Evolutionary conservation across 805 yeast species (phyloP).

Genomic region (Pichia manshurica): DNA sequence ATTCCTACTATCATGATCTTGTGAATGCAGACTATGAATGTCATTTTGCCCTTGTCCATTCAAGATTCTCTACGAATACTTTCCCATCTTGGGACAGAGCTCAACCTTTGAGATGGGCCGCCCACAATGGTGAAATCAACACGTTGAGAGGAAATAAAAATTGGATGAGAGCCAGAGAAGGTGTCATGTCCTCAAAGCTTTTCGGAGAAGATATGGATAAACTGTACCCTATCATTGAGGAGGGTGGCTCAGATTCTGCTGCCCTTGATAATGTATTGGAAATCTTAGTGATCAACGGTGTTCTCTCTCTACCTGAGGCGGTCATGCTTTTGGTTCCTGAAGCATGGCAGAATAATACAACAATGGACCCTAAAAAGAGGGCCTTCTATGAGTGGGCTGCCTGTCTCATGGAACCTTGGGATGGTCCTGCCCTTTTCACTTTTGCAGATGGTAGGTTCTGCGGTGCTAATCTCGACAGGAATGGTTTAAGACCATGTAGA

Average conservation of each 20-base stretch:
- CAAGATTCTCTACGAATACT: constrained; percentile 95
- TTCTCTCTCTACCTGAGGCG: constrained; percentile 89
- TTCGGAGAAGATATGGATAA: constrained; percentile 91
- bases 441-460: constrained; percentile 97
- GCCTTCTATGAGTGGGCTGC: constrained; percentile 99
- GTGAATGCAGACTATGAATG: constrained; percentile 88
- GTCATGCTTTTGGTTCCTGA: constrained; percentile 96
- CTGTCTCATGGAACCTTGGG: constrained; percentile 99
- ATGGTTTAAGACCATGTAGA: constrained; percentile 97
- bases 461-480: constrained; percentile 97
- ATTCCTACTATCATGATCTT: constrained; percentile 88
- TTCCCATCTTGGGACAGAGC: constrained; percentile 99
- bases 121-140: constrained; percentile 98
- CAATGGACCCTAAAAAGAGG: constrained; percentile 84
- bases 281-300: constrained; percentile 85
- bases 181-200: constrained; percentile 81
- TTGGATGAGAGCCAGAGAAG: constrained; percentile 99
- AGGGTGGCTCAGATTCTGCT: constrained; percentile 98
- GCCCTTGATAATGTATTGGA: constrained; percentile 96
- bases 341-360: constrained; percentile 88
- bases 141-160: constrained; percentile 96
- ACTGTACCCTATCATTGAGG: constrained; percentile 92
- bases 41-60: constrained; percentile 93
- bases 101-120: constrained; percentile 94
- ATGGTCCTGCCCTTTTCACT: constrained; percentile 95